These are phyloP conservation scores for Aspergillus brasiliensis DNA, from an alignment of 2,329 filamentous ascomycete species.

Conservation along the genomic window DNA sequence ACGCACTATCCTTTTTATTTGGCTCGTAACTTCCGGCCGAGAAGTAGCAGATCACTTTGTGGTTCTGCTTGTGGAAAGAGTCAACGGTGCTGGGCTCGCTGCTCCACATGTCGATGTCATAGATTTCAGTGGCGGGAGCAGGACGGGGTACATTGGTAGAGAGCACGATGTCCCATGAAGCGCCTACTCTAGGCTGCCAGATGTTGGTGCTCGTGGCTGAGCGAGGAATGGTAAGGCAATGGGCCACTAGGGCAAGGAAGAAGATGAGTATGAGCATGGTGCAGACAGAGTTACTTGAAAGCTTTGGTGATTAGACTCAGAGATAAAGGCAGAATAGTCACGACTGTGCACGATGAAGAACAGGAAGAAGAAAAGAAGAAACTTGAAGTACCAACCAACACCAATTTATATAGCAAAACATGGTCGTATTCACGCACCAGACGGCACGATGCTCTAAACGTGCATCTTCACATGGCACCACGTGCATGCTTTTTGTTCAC, in stretches of 20 bases:
- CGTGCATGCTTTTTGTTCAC: too few species aligned
- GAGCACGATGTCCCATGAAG: conserved; percentile 66
- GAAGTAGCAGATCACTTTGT: conserved; percentile 74
- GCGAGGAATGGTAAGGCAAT: too few species aligned
- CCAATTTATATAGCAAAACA: too few species aligned
- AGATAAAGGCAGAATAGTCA: too few species aligned
- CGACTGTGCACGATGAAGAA: too few species aligned
- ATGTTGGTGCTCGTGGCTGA: conserved; percentile 21
- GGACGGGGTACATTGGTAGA: conserved; percentile 41
- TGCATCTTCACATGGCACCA: too few species aligned
- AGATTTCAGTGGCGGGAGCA: conserved; percentile 56
- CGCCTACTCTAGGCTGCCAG: conserved; percentile 58
- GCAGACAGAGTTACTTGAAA: too few species aligned
- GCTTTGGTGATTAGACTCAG: too few species aligned
- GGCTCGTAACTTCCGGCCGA: conserved; percentile 70
- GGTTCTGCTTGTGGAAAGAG: conserved; percentile 52
- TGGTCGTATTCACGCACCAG: too few species aligned
- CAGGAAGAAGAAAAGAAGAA: too few species aligned
- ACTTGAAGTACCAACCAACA: too few species aligned
- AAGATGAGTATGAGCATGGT: not conserved
- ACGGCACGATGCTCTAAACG: too few species aligned
- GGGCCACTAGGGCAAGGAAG: not conserved
- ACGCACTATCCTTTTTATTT: conserved; percentile 59
- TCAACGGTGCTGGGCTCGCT: conserved; percentile 50
- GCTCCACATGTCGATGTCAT: conserved; percentile 64